These are phyloP conservation scores for Neovahlkampfia damariscottae DNA, from an alignment of 78 protist genomes.

Conservation along the genomic window DNA sequence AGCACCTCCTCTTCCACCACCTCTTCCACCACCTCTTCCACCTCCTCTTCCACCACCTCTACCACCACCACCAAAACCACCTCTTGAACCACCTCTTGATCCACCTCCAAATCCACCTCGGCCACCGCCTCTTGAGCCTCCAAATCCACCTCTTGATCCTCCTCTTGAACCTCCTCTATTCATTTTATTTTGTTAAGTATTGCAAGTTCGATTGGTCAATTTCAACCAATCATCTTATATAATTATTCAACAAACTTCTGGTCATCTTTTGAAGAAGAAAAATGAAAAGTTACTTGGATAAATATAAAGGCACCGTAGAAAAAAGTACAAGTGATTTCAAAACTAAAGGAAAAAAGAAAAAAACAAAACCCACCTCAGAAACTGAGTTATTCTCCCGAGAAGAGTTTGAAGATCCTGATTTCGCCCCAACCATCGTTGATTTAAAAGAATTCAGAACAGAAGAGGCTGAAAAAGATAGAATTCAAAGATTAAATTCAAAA, in stretches of 20 bases:
- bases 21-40: constrained; percentile 29
- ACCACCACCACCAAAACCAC: constrained; percentile 31
- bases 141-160: constrained; percentile 37
- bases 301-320: too few relatives aligned
- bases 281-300: not conserved
- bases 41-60: constrained; percentile 32
- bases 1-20: constrained; percentile 4
- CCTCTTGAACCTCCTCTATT: constrained; percentile 31
- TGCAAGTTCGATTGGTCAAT: not conserved
- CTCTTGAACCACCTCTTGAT: constrained; percentile 44
- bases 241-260: not conserved
- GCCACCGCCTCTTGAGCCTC: constrained; percentile 34
- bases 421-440: not conserved
- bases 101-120: constrained; percentile 45
- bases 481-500: too few relatives aligned
- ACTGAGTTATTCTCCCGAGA: not conserved
- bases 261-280: not conserved
- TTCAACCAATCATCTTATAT: too few relatives aligned
- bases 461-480: not conserved
- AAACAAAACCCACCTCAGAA: not conserved
- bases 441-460: not conserved
- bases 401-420: not conserved
- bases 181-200: not conserved
- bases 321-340: not conserved
- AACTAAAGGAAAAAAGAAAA: not conserved